These are phyloP conservation scores for Kurtzmaniella quercitrusa DNA, from an alignment of 1,139 yeast genomes.

Conservation along the genomic window DNA sequence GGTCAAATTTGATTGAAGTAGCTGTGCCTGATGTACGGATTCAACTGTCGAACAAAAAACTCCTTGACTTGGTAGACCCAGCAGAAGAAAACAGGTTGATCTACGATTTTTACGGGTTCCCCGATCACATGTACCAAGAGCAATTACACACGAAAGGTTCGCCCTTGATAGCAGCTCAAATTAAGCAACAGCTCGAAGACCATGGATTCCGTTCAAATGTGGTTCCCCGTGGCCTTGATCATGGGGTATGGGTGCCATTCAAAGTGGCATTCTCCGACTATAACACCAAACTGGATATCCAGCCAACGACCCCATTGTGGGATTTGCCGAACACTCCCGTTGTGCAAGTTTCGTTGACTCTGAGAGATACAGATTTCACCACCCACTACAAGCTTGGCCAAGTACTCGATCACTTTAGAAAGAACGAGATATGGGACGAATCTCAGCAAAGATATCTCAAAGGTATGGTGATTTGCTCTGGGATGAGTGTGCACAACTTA, in stretches of 20 bases:
- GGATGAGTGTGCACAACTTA: slow-evolving; percentile 77
- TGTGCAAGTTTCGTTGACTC: slow-evolving; percentile 62
- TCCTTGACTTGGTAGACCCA: slow-evolving; percentile 1
- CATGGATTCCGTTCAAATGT: slow-evolving; percentile 34
- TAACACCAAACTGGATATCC: slow-evolving; percentile 18
- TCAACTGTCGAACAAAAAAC: not conserved
- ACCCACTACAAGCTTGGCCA: slow-evolving; percentile 54
- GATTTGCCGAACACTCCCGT: slow-evolving; percentile 44
- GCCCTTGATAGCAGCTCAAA: slow-evolving; percentile 35
- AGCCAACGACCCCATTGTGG: slow-evolving; percentile 16
- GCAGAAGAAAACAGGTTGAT: slow-evolving; percentile 36
- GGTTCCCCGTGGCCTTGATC: slow-evolving; percentile 64
- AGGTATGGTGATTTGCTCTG: slow-evolving; percentile 58
- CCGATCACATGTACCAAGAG: slow-evolving; percentile 56
- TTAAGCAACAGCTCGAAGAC: slow-evolving; percentile 36
- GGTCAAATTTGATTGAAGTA: slow-evolving; percentile 43
- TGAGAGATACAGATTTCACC: slow-evolving; percentile 41
- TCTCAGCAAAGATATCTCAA: slow-evolving; percentile 23
- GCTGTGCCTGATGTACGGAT: slow-evolving; percentile 29
- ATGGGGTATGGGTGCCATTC: slow-evolving; percentile 80
- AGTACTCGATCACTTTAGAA: slow-evolving; percentile 47
- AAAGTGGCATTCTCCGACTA: slow-evolving; percentile 61
- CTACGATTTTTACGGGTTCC: slow-evolving; percentile 75
- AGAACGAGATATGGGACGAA: slow-evolving; percentile 34
- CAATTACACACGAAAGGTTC: slow-evolving; percentile 51